Percentiles rank a stretch among this genome's conserved stretches.
Evolutionary conservation across 2,329 filamentous ascomycete genomes (phyloP).

Genomic region (Penicillium sp.): DNA sequence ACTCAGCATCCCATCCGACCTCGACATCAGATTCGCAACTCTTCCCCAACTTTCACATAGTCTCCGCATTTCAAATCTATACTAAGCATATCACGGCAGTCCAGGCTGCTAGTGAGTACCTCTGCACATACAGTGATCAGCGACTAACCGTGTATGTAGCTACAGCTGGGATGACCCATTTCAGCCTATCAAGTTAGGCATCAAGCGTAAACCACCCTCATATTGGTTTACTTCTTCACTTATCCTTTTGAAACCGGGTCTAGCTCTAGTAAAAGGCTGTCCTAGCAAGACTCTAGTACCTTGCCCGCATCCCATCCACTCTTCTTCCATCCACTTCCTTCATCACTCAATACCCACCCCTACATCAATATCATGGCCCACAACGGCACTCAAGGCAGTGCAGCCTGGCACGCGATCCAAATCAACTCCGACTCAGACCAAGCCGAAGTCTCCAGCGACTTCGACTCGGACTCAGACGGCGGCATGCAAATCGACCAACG

Average conservation of each 20-base stretch:
- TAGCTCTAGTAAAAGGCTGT: neutral
- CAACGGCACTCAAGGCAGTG: neutral
- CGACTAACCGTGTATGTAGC: neutral
- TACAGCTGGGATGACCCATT: neutral
- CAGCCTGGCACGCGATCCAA: constrained; percentile 12
- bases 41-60: neutral
- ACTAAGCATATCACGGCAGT: neutral
- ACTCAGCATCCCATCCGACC: constrained; percentile 3
- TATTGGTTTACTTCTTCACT: neutral
- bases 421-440: constrained; percentile 1
- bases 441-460: constrained; percentile 4
- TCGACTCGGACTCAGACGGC: constrained; percentile 18
- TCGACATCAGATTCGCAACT: neutral
- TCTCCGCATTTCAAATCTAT: neutral
- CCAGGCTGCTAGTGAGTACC: neutral
- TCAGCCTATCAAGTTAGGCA: neutral
- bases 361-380: neutral
- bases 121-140: neutral
- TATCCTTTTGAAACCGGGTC: neutral
- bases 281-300: no score
- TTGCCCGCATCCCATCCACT: neutral
- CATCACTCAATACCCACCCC: neutral
- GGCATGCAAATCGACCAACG: constrained; percentile 24
- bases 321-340: neutral
- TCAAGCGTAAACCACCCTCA: neutral